phyloP scores from a whole-genome alignment of 805 yeast genomes.

The Cyberlindnera maclurae region DNA sequence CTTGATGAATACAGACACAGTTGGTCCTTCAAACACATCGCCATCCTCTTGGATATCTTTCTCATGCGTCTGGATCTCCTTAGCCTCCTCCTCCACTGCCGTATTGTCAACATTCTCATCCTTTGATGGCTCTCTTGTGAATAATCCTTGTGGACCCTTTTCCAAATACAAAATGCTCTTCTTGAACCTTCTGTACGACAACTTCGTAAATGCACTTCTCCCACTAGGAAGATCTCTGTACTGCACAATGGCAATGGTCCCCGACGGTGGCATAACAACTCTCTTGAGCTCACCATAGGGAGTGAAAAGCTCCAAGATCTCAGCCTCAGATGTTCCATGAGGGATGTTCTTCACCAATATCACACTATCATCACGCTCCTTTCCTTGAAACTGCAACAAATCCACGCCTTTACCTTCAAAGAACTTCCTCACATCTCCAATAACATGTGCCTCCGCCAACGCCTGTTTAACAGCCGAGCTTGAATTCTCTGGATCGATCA shows the following conservation, averaged over 20 bases:
- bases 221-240: slow-evolving; percentile 78
- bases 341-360: slow-evolving; percentile 89
- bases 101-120: slow-evolving; percentile 22
- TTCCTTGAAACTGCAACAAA: slow-evolving; percentile 55
- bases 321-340: slow-evolving; percentile 73
- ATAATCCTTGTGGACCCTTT: slow-evolving; percentile 84
- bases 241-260: slow-evolving; percentile 91
- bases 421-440: slow-evolving; percentile 82
- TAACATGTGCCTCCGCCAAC: slow-evolving; percentile 91
- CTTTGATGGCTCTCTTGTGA: slow-evolving; percentile 47
- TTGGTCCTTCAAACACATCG: slow-evolving; percentile 53
- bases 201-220: slow-evolving; percentile 80
- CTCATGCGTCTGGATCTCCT: slow-evolving; percentile 19
- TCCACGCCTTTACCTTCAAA: slow-evolving; percentile 86
- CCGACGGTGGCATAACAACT: slow-evolving; percentile 90
- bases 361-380: slow-evolving; percentile 72
- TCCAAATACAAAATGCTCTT: slow-evolving; percentile 84
- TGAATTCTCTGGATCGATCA: slow-evolving; percentile 82
- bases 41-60: slow-evolving; percentile 31
- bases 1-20: slow-evolving; percentile 85
- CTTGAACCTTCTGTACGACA: slow-evolving; percentile 83
- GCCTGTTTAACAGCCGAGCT: slow-evolving; percentile 94
- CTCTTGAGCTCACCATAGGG: slow-evolving; percentile 76
- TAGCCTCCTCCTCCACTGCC: slow-evolving; percentile 21
- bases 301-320: slow-evolving; percentile 73